phyloP scores from a whole-genome alignment of 2,329 filamentous ascomycete genomes.

The Colletotrichum cuscutae region DNA sequence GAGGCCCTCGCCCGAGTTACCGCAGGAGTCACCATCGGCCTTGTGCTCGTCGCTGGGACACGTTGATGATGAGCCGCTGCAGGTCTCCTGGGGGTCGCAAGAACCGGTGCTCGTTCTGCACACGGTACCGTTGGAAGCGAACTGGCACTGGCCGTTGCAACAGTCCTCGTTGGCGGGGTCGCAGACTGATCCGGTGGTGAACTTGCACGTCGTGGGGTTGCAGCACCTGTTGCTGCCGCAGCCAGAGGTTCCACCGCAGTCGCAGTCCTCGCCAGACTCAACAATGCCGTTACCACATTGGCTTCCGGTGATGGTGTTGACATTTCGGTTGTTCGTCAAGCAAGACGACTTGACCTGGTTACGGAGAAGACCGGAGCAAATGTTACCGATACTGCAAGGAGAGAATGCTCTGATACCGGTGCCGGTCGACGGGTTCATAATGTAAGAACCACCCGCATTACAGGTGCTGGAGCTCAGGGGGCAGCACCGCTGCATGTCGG shows the following conservation, averaged over 20 bases:
- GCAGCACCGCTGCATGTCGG: conserved; percentile 73
- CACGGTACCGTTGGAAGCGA: conserved; percentile 73
- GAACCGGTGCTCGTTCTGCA: conserved; percentile 83
- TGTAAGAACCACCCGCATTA: conserved; percentile 80
- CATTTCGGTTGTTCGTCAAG: conserved; percentile 85
- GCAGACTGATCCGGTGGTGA: conserved; percentile 79
- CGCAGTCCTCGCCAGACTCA: conserved; percentile 88
- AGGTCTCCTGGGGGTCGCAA: conserved; percentile 89
- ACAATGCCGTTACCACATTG: conserved; percentile 98
- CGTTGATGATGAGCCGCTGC: conserved; percentile 74
- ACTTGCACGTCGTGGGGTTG: conserved; percentile 86
- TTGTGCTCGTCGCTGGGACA: conserved; percentile 81
- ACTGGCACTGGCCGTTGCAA: conserved; percentile 75
- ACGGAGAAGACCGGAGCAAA: conserved; percentile 85
- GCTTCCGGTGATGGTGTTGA: conserved; percentile 82
- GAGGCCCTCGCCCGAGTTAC: conserved; percentile 69
- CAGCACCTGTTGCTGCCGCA: conserved; percentile 86
- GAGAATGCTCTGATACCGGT: conserved; percentile 82
- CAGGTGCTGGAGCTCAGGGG: conserved; percentile 76
- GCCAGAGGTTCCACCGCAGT: conserved; percentile 82
- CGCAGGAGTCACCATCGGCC: conserved; percentile 78
- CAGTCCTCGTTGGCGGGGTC: conserved; percentile 86
- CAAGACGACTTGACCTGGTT: conserved; percentile 82
- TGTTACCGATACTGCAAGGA: conserved; percentile 89
- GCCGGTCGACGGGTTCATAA: conserved; percentile 95